Percentiles rank a stretch among this genome's conserved stretches.
Conservation (phyloP, 2,329 filamentous ascomycete species). For the Hypoxylon rubiginosum region DNA sequence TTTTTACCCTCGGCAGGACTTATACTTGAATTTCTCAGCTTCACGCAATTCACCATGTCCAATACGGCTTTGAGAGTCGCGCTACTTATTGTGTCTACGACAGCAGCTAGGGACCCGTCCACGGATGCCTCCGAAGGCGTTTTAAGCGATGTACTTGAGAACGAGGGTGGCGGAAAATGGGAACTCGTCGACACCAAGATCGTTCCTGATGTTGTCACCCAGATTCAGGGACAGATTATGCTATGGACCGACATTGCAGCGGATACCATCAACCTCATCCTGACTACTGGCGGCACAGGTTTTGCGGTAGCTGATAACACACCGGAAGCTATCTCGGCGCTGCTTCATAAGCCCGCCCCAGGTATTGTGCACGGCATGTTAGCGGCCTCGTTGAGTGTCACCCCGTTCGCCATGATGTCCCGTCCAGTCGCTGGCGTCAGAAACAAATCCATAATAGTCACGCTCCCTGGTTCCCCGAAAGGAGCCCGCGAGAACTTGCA, state of each 20-base stretch:
- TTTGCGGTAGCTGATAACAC: conserved; percentile 89
- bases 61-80: conserved; percentile 73
- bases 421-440: conserved; percentile 91
- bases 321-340: conserved; percentile 85
- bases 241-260: conserved; percentile 78
- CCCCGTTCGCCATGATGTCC: conserved; percentile 97
- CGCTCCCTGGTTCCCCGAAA: conserved; percentile 93
- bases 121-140: conserved; percentile 79
- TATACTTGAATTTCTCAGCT: neutral
- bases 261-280: conserved; percentile 77
- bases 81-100: conserved; percentile 91
- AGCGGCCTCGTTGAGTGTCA: conserved; percentile 83
- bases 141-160: conserved; percentile 77
- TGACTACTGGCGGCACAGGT: conserved; percentile 93
- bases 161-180: conserved; percentile 79
- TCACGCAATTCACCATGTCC: conserved; percentile 52
- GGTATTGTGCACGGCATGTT: conserved; percentile 98
- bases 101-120: conserved; percentile 82
- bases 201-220: conserved; percentile 79
- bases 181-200: conserved; percentile 76
- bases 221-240: conserved; percentile 81
- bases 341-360: conserved; percentile 87
- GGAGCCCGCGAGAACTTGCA: conserved; percentile 94
- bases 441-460: conserved; percentile 85
- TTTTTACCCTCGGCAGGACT: neutral